Percentiles rank a stretch among this genome's conserved stretches.
These are phyloP conservation scores for Rhodotorula sp. DNA, from an alignment of 1,284 basidiomycete species.

Conservation along the genomic window DNA sequence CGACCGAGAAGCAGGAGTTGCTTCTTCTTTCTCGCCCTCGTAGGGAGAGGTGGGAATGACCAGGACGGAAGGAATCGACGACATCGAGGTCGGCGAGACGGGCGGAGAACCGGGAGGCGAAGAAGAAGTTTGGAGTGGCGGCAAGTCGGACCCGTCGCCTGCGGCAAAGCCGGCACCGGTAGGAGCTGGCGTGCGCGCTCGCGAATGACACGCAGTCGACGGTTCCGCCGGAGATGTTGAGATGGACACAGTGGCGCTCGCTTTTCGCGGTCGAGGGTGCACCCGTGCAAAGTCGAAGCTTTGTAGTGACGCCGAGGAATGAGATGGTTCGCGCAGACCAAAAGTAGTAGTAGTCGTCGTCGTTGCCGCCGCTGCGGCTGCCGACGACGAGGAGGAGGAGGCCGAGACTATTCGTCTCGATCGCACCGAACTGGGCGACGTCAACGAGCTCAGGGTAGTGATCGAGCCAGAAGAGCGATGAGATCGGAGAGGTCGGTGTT, in stretches of 20 bases:
- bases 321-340: not conserved
- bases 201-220: not conserved
- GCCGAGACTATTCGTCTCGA: not conserved
- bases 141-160: not conserved
- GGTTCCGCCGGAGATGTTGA: slow-evolving; percentile 16
- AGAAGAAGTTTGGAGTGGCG: not conserved
- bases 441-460: slow-evolving; percentile 10
- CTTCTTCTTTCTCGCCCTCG: slow-evolving; percentile 1
- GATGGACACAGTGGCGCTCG: slow-evolving; percentile 37
- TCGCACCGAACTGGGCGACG: not conserved
- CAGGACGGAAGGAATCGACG: slow-evolving; percentile 6
- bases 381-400: not conserved
- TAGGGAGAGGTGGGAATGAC: slow-evolving; percentile 1
- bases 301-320: not conserved
- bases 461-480: slow-evolving; percentile 10
- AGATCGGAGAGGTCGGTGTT: not conserved
- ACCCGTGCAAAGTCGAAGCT: slow-evolving; percentile 7
- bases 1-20: not conserved
- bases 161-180: not conserved
- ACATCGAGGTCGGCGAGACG: not conserved
- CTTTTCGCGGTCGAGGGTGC: slow-evolving; percentile 25
- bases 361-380: not conserved
- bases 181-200: not conserved
- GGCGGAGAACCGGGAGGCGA: not conserved
- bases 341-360: too few relatives aligned